A percentile compares a stretch with the other conserved stretches of the same genome.
Conservation (phyloP, 2,329 filamentous ascomycete genomes). For the Penicillium sp. region DNA sequence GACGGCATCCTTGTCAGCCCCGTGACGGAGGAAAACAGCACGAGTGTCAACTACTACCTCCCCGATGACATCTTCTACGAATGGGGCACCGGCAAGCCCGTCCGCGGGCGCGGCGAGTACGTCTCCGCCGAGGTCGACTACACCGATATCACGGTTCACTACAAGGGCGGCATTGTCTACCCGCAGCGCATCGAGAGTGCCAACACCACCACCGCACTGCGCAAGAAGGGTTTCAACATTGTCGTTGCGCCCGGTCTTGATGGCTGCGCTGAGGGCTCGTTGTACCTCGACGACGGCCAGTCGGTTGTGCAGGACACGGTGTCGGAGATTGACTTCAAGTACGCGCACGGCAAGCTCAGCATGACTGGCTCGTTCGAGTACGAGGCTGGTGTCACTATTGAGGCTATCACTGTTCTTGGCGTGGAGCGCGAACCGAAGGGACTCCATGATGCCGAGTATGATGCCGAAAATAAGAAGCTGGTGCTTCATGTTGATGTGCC, state of each 20-base stretch:
- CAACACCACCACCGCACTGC: slow-evolving; percentile 60
- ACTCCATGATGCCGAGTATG: slow-evolving; percentile 8
- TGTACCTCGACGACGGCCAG: slow-evolving; percentile 77
- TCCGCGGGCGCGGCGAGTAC: slow-evolving; percentile 47
- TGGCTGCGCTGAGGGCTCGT: slow-evolving; percentile 61
- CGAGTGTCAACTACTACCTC: slow-evolving; percentile 54
- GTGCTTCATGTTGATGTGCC: slow-evolving; percentile 18
- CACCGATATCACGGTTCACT: slow-evolving; percentile 59
- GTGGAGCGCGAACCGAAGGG: slow-evolving; percentile 7
- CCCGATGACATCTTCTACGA: slow-evolving; percentile 60
- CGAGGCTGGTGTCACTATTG: slow-evolving; percentile 26
- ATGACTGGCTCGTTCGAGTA: slow-evolving; percentile 28
- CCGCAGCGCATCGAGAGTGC: slow-evolving; percentile 53
- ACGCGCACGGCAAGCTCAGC: slow-evolving; percentile 47
- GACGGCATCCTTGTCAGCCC: slow-evolving; percentile 55
- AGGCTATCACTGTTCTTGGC: slow-evolving; percentile 32
- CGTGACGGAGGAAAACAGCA: slow-evolving; percentile 53
- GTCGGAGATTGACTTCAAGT: slow-evolving; percentile 60
- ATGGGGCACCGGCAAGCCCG: slow-evolving; percentile 51
- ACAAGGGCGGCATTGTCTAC: slow-evolving; percentile 59
- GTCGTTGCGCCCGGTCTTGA: slow-evolving; percentile 63
- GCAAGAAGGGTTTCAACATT: slow-evolving; percentile 65
- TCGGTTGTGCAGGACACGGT: slow-evolving; percentile 57
- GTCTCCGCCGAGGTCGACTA: slow-evolving; percentile 49
- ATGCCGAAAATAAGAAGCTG: slow-evolving; percentile 14